Evolutionary conservation across 2,329 filamentous ascomycete species (phyloP).

Genomic region (Paracoccidioides lutzii): DNA sequence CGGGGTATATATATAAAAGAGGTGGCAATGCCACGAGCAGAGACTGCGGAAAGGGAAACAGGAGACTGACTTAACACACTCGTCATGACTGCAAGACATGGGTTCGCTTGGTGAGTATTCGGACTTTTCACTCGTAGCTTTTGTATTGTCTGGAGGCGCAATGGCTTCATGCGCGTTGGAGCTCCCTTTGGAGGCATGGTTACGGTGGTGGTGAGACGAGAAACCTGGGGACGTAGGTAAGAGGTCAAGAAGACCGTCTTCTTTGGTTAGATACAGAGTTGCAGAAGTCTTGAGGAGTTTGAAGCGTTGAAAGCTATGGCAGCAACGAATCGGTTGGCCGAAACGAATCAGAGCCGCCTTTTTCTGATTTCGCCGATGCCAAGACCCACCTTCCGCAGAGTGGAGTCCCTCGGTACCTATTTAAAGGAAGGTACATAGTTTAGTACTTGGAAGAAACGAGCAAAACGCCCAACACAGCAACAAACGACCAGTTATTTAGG

Average conservation of each 20-base stretch:
- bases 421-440: too few species aligned
- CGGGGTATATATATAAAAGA: too few species aligned
- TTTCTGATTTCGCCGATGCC: not conserved
- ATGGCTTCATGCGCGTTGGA: slow-evolving; percentile 32
- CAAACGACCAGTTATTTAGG: too few species aligned
- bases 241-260: not conserved
- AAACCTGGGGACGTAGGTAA: not conserved
- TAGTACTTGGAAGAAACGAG: too few species aligned
- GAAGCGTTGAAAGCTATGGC: not conserved
- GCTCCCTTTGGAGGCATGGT: slow-evolving; percentile 33
- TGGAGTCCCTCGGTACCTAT: too few species aligned
- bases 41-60: not conserved
- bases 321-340: not conserved
- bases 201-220: slow-evolving; percentile 4
- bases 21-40: too few species aligned
- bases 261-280: not conserved
- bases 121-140: slow-evolving; percentile 52
- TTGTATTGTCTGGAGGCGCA: slow-evolving; percentile 35
- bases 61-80: slow-evolving; percentile 48
- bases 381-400: not conserved
- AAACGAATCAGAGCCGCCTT: not conserved
- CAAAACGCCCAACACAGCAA: too few species aligned
- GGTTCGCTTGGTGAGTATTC: slow-evolving; percentile 46
- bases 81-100: slow-evolving; percentile 54
- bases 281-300: not conserved